Conservation (phyloP, 306 rosid species). For the Lithocarpus polystachyus region DNA sequence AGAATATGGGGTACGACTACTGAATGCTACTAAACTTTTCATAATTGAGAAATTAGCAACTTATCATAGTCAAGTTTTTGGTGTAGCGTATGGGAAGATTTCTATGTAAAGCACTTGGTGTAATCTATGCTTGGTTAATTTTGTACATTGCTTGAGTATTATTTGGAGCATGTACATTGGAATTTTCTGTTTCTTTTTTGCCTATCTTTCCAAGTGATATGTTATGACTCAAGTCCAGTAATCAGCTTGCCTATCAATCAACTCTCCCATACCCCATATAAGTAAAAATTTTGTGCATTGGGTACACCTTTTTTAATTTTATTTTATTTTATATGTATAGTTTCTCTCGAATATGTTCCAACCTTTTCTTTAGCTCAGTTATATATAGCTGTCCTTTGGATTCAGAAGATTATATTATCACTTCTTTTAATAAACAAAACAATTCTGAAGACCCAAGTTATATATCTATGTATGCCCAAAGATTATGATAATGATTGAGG, state of each 20-base stretch:
- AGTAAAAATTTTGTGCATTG: too few relatives aligned
- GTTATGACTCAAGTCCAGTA: background rate
- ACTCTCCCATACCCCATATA: too few relatives aligned
- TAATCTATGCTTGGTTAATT: background rate
- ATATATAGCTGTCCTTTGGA: background rate
- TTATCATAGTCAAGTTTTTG: background rate
- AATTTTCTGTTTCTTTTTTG: background rate
- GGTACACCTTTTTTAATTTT: too few relatives aligned
- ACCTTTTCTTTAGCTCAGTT: background rate
- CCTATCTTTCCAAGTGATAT: background rate
- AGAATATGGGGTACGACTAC: background rate
- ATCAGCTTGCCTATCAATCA: too few relatives aligned
- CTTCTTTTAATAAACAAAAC: background rate
- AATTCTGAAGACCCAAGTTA: background rate
- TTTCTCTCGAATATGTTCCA: background rate
- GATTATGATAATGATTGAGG: background rate
- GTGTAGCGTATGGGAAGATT: background rate
- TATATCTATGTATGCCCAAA: too few relatives aligned
- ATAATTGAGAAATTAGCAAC: background rate
- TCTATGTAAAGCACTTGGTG: background rate
- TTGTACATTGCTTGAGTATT: background rate
- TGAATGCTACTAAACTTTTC: background rate
- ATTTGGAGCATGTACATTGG: background rate
- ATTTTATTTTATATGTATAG: background rate
- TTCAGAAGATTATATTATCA: background rate